These are phyloP conservation scores for Pythium aristosporum DNA, from an alignment of 352 stramenopile genomes.

Conservation along the genomic window DNA sequence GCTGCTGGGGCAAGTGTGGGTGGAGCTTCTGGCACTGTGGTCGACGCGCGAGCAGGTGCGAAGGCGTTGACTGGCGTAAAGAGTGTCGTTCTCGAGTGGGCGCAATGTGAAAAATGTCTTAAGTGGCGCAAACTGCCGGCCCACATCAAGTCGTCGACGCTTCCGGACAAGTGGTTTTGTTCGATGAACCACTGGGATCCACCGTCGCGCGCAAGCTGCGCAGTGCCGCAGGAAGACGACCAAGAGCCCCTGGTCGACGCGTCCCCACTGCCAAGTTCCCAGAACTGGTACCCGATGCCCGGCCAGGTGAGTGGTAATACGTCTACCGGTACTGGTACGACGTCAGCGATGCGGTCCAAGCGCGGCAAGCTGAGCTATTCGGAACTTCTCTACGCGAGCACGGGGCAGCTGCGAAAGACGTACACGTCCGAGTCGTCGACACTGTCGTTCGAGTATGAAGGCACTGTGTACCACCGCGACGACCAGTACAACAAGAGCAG, in stretches of 20 bases:
- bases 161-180: conserved; percentile 97
- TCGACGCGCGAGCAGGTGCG: conserved; percentile 7
- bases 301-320: conserved; percentile 35
- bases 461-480: conserved; percentile 64
- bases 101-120: conserved; percentile 95
- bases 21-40: background rate
- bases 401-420: conserved; percentile 76
- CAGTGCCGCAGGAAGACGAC: conserved; percentile 72
- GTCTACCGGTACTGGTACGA: conserved; percentile 10
- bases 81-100: conserved; percentile 91
- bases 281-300: conserved; percentile 60
- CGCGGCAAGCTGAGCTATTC: conserved; percentile 82
- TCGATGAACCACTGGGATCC: conserved; percentile 94
- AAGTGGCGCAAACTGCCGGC: conserved; percentile 95
- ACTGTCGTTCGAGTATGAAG: conserved; percentile 75
- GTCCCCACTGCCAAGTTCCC: conserved; percentile 45
- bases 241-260: conserved; percentile 52
- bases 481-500: conserved; percentile 81
- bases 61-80: conserved; percentile 36
- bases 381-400: conserved; percentile 78
- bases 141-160: conserved; percentile 88
- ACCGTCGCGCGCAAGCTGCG: conserved; percentile 66
- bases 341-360: conserved; percentile 24
- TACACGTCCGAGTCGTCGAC: conserved; percentile 81
- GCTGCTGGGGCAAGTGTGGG: background rate